A percentile compares a stretch with the other conserved stretches of the same genome.
Conservation (phyloP, 228 moss, liverwort and hornwort species). For the Sphagnum fallax region DNA sequence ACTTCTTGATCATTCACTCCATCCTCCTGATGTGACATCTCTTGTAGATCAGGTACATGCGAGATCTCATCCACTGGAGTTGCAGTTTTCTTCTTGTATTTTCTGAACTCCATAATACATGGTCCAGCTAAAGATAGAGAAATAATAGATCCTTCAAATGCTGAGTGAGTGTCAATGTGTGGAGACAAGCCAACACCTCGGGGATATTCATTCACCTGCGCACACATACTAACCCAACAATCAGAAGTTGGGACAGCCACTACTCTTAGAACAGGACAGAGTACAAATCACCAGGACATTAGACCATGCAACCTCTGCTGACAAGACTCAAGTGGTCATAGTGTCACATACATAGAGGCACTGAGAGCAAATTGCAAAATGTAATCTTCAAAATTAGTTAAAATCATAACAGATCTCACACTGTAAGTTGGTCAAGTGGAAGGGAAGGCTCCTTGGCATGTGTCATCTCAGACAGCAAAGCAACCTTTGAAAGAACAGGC, state of each 20-base stretch:
- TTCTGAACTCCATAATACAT: constrained; percentile 94
- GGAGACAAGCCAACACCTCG: constrained; percentile 96
- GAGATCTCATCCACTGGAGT: constrained; percentile 4
- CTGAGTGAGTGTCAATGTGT: constrained; percentile 97
- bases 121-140: constrained; percentile 84
- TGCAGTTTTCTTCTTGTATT: constrained; percentile 21
- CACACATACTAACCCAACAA: background rate
- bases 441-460: constrained; percentile 46
- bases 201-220: constrained; percentile 94
- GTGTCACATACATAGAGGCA: too few relatives aligned
- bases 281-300: too few relatives aligned
- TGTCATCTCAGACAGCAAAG: constrained; percentile 51
- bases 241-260: background rate
- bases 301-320: too few relatives aligned
- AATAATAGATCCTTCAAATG: constrained; percentile 87
- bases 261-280: too few relatives aligned
- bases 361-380: too few relatives aligned
- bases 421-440: constrained; percentile 93
- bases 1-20: constrained; percentile 17
- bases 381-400: too few relatives aligned
- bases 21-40: constrained; percentile 9
- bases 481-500: constrained; percentile 52
- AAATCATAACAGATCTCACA: constrained; percentile 21
- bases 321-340: too few relatives aligned
- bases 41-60: background rate